A percentile compares a stretch with the other conserved stretches of the same genome.
phyloP scores from a whole-genome alignment of 2,329 filamentous ascomycete species.

The Thermochaetoides dissita region DNA sequence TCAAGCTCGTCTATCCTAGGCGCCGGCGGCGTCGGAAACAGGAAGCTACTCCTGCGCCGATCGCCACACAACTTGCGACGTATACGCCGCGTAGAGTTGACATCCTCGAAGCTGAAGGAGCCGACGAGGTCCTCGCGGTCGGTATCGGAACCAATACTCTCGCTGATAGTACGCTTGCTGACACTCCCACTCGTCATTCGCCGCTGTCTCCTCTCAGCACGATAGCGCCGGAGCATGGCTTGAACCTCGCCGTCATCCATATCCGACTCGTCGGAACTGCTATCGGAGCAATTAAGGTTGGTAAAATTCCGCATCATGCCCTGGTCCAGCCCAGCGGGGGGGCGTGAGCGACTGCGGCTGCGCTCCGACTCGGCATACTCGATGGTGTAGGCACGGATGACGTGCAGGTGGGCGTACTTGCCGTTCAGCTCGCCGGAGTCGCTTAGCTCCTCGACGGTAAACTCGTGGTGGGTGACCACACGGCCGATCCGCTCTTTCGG shows the following conservation, averaged over 20 bases:
- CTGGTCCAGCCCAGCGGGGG: constrained; percentile 24
- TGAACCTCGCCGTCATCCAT: constrained; percentile 23
- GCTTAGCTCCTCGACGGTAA: constrained; percentile 31
- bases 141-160: constrained; percentile 35
- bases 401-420: constrained; percentile 23
- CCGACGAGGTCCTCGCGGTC: constrained; percentile 28
- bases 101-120: constrained; percentile 25
- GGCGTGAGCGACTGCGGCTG: constrained; percentile 26
- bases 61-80: constrained; percentile 29
- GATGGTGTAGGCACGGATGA: constrained; percentile 31
- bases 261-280: constrained; percentile 25
- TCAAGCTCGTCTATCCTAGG: constrained; percentile 40
- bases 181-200: constrained; percentile 39
- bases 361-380: constrained; percentile 30
- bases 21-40: constrained; percentile 35
- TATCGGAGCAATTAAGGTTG: constrained; percentile 32
- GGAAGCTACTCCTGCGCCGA: constrained; percentile 27
- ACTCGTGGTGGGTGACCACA: constrained; percentile 14
- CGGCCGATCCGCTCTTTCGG: constrained; percentile 7
- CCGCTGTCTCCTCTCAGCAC: constrained; percentile 29
- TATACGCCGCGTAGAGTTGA: constrained; percentile 33
- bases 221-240: constrained; percentile 27
- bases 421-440: constrained; percentile 33
- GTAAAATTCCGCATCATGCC: constrained; percentile 30
- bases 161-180: constrained; percentile 39